Base-by-base conservation (phyloP, 2,329 filamentous ascomycete species). In the Botrytis cinerea region DNA sequence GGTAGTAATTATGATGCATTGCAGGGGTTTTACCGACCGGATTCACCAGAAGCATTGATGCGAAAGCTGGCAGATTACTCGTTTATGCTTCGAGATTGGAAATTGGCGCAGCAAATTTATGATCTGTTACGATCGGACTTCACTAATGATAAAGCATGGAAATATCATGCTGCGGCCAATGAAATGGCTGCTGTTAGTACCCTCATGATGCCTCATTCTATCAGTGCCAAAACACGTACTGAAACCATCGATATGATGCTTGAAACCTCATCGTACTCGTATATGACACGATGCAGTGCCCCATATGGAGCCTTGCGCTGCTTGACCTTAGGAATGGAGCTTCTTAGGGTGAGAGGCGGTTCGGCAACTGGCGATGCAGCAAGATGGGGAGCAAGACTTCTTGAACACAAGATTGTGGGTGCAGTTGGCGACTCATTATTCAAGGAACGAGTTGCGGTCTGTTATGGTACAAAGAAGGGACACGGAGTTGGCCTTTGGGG, bases 11-110 rank as follows among this genome's bases (percentile, higher is more conserved):
- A 97, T 82, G 94, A 98, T 81, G 83, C 87, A 54, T 82, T 89
- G 10, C 87, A 89, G 77, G 94, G 94, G 1, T 97, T 93, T 81
- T 99, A 98, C 82, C 87, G 88, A 40, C 92, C 93, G 0, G 94
- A 97, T 75, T 86, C 92, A 0, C 91, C 94, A 0, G 97, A 99
- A 84, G 95, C 95, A 5, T 88, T 96, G 68, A 93, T 99, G 89
- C 91, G 96, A 51, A 97, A 97, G 80, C 85, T 99, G 67, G 96
- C 93, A 61, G 96, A 99, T 81, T 98, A 95, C 83, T 91, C 94
- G 18, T 97, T 99, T 80, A 98, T 99, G 95, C 87, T 99, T 54
- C 90, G 96, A 46, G 97, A 99, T 82, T 99, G 92, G 90, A 98
- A 97, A 82, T 85, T 99, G 51, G 93, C 96, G 16, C 89, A 96